Base-by-base conservation (phyloP, 2,329 filamentous ascomycete species). In the Beauveria bassiana region DNA sequence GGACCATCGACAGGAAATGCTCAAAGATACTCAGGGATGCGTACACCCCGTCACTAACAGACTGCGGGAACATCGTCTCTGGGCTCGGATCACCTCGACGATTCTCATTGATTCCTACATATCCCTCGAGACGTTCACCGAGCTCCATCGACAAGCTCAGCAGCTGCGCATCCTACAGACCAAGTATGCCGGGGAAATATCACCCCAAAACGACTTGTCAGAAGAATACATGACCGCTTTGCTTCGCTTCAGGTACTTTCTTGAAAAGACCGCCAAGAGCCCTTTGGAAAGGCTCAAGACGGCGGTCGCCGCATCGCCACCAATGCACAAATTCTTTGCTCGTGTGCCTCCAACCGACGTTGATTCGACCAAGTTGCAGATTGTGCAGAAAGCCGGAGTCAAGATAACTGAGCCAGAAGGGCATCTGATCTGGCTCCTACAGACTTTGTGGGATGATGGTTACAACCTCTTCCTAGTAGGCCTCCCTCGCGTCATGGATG, bases 1-100 rank as follows among this genome's bases (percentile, higher is more conserved):
- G 24, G 79, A 83, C 14, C 83, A 86, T 65, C 71, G 76, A 0
- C 68, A 70, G 9, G 77, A 81, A 53, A 68, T 72, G 59, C 20
- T 82, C 20, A 74, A 68, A n/a, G 79, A 82, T 58, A 64, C 61
- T 0, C 28, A 67, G 3, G 75, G 75, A 18, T 61, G 69, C 3
- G 10, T 59, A 1, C 73, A 77, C 45, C 70, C 72, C 0, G 42
- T 63, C 0, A 42, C 66, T 20, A 65, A 61, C 26, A 58, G 40
- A 7, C 31, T 16, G 3, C 63, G 61, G 2, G 62, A 70, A 1
- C 59, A 58, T 9, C 22, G 55, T 0, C 73, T 80, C 31, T 79
- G 79, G 77, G 66, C 72, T 12, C 69, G 73, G 6, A 70, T 80
- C 3, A 67, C 79, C 7, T 61, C 70, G 0, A 68, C 64, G 3